phyloP scores from a whole-genome alignment of 1,284 basidiomycete genomes.

The Sanghuangporus baumii region DNA sequence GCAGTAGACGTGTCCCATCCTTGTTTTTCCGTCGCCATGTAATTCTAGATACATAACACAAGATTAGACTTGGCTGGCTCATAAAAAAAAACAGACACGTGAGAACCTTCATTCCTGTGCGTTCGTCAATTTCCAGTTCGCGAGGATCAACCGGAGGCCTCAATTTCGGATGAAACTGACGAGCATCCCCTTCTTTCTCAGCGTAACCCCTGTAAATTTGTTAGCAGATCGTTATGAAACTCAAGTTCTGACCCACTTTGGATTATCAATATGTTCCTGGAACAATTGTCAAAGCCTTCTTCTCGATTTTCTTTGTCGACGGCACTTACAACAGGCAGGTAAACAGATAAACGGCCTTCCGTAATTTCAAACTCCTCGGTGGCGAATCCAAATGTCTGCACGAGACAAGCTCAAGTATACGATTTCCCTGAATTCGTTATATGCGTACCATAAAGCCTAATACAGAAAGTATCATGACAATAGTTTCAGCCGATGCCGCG shows the following conservation, averaged over 20 bases:
- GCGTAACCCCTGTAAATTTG: slow-evolving; percentile 52
- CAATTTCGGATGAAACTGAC: slow-evolving; percentile 60
- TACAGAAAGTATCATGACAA: slow-evolving; percentile 69
- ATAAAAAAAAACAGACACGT: neutral
- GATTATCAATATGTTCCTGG: slow-evolving; percentile 76
- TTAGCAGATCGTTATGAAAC: neutral
- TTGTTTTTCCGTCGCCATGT: slow-evolving; percentile 57
- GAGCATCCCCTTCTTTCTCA: slow-evolving; percentile 69
- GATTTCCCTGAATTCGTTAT: neutral
- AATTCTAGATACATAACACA: slow-evolving; percentile 34
- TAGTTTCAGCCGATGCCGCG: slow-evolving; percentile 58
- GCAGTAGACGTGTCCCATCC: slow-evolving; percentile 80
- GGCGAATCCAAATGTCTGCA: slow-evolving; percentile 62
- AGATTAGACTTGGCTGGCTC: neutral
- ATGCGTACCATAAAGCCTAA: slow-evolving; percentile 62
- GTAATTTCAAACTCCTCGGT: slow-evolving; percentile 80
- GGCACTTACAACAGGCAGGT: slow-evolving; percentile 59
- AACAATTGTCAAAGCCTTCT: neutral
- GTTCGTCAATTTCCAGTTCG: slow-evolving; percentile 76
- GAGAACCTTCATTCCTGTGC: slow-evolving; percentile 79
- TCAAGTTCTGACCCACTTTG: slow-evolving; percentile 37
- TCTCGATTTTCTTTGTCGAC: slow-evolving; percentile 18
- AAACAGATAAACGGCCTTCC: slow-evolving; percentile 76
- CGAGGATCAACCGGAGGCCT: slow-evolving; percentile 66
- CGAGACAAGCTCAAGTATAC: neutral